These are phyloP conservation scores for Moelleriella libera DNA, from an alignment of 2,329 filamentous ascomycete genomes.

Conservation along the genomic window DNA sequence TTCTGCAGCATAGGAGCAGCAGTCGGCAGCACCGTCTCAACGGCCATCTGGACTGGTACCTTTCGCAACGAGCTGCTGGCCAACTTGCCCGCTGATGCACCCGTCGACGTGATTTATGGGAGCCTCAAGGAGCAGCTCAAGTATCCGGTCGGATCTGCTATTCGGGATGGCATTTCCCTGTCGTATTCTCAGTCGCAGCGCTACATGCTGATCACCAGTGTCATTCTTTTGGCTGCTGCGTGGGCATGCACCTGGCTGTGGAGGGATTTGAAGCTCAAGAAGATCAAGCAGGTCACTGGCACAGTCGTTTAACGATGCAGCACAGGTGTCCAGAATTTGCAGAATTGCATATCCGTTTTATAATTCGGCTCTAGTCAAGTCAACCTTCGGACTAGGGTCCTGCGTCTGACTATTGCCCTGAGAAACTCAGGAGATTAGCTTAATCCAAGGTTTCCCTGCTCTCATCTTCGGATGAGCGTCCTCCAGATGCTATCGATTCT, in stretches of 20 bases:
- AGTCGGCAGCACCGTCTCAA: conserved; percentile 44
- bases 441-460: too few species aligned
- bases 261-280: conserved; percentile 36
- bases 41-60: conserved; percentile 49
- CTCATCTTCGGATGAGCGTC: too few species aligned
- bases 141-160: conserved; percentile 34
- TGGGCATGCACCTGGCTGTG: conserved; percentile 24
- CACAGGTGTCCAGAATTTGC: not conserved
- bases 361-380: too few species aligned
- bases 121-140: conserved; percentile 36
- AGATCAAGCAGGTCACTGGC: conserved; percentile 25
- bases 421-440: too few species aligned
- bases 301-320: conserved; percentile 17
- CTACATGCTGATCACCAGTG: conserved; percentile 35
- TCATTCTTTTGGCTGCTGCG: conserved; percentile 25
- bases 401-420: too few species aligned
- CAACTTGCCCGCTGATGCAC: conserved; percentile 31
- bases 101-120: conserved; percentile 29
- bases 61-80: conserved; percentile 35
- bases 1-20: conserved; percentile 28
- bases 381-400: too few species aligned
- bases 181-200: conserved; percentile 44
- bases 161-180: conserved; percentile 39
- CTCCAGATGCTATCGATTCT: too few species aligned
- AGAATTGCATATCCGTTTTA: too few species aligned